A percentile compares a stretch with the other conserved stretches of the same genome.
These are phyloP conservation scores for Aspergillus felis DNA, from an alignment of 2,329 filamentous ascomycete genomes.

Conservation along the genomic window DNA sequence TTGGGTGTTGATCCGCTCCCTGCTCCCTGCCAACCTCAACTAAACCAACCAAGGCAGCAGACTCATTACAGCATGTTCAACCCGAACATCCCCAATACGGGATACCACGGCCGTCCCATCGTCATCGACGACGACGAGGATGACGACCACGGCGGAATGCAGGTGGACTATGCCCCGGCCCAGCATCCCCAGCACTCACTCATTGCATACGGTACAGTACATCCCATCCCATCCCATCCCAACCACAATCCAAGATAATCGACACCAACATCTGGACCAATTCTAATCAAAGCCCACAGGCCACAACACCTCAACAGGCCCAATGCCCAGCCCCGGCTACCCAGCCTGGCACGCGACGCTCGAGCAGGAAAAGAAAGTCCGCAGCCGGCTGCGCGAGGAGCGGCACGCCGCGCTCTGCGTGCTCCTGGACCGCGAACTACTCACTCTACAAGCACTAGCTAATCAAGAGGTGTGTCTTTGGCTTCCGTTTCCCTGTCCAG, in stretches of 20 bases:
- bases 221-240: background rate
- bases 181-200: slow-evolving; percentile 1
- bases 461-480: slow-evolving; percentile 31
- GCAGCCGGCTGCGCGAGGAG: slow-evolving; percentile 28
- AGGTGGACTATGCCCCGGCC: slow-evolving; percentile 13
- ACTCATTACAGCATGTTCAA: slow-evolving; percentile 10
- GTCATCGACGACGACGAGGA: slow-evolving; percentile 16
- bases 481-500: background rate
- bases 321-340: background rate
- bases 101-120: slow-evolving; percentile 12
- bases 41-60: no score
- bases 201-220: background rate
- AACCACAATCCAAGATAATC: background rate
- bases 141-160: slow-evolving; percentile 22
- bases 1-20: background rate
- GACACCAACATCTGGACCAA: background rate
- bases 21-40: no score
- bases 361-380: slow-evolving; percentile 20
- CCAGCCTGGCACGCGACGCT: slow-evolving; percentile 12
- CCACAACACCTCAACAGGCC: slow-evolving; percentile 3
- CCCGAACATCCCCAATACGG: slow-evolving; percentile 8
- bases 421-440: slow-evolving; percentile 35
- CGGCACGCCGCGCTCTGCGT: slow-evolving; percentile 37
- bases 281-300: background rate
- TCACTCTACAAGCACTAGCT: slow-evolving; percentile 38